Evolutionary conservation across 805 yeast genomes (phyloP), one percentile per base, ranked within the genome.

Genomic region (Candida silvatica): DNA sequence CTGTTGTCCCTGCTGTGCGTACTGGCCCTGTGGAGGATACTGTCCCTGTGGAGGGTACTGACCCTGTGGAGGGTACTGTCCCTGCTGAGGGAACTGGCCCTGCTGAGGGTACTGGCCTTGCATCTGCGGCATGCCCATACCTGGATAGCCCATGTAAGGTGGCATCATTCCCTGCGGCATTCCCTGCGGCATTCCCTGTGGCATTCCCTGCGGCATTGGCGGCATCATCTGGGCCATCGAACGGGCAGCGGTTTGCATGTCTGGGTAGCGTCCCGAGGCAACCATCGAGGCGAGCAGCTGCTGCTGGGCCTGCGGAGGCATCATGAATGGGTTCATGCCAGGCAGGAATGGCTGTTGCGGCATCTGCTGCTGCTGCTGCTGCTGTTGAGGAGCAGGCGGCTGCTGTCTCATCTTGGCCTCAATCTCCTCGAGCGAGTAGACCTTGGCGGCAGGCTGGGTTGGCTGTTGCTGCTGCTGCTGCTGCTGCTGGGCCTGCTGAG

Each of bases 351-450:
- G 46, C 34, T 38, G 54, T 20, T 39, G 54, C 22, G 37, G 47
- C 31, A 33, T 48, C 25, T 38, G 53, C 6, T 38, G 15, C 26
- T 40, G 43, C 38, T 51, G 42, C 38, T 48, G 40, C 23, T 43
- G 48, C 24, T 42, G 57, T 23, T 42, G 53, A 29, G 41, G 54
- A 18, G 37, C 51, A 36, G 40, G 58, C 34, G 60, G 33, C 27
- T 37, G 45, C 6, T 43, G 18, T 39, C 77, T 63, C 52, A 80
- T 64, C 48, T 77, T 85, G 6, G 94, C 85, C 59, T 87, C 95
- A 44, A 87, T 72, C 47, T 87, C 94, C 53, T 82, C 90, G 54
- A 85, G 64, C 8, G 95, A 80, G 46, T 82, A 58, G 17, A 80
- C 67, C 46, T 69, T 70, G 45, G 65, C 64, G 35, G 44, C 46